Base-by-base conservation (phyloP, 257 asterid genomes). In the Nyctanthes arbortristis region DNA sequence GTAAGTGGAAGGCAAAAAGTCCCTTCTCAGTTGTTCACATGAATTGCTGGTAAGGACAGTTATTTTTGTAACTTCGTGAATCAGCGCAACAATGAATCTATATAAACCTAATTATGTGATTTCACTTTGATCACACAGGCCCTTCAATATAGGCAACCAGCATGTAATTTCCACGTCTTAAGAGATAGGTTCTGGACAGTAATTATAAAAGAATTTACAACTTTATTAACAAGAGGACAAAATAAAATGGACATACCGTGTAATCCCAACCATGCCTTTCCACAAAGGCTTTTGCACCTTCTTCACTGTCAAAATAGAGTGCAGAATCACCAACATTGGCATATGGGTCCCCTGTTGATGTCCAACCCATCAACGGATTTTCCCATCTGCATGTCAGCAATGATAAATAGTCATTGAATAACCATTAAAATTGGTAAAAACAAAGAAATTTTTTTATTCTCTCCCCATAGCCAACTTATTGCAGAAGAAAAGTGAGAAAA, bases 351-450 rank as follows among this genome's bases (percentile, higher is more conserved):
- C 99, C 99, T 0, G 99, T 94, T 62, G 99, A 94, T 63, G 99
- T 94, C 99, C 99, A 94, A 34, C 99, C 97, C 97, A 94, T 94
- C 81, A 94, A 82, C 29, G 99, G 99, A 79, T 94, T 94, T 83
- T 94, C 99, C 99, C 99, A 91, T 76, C 99, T 89, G 68, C 80
- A 71, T n/a, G 59, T 59, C 58, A 72, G 57, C 28, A 70, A 78
- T 37, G 67, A 65, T 29, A 70, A 27, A 63, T 24, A 25, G 33
- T 45, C 16, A 64, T 31, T 54, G 8, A 47, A 62, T 34, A 36
- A 60, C 47, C 20, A 40, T 47, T 63, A 32, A 65, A 64, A 37
- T n/a, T 33, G 39, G 47, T 32, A 11, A 22, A 65, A 31, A 36
- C 39, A 61, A 12, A 70, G 18, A 35, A 18, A 31, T 40, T 24